Evolutionary conservation across 257 asterid genomes (phyloP).

Genomic region (Verbena officinalis): DNA sequence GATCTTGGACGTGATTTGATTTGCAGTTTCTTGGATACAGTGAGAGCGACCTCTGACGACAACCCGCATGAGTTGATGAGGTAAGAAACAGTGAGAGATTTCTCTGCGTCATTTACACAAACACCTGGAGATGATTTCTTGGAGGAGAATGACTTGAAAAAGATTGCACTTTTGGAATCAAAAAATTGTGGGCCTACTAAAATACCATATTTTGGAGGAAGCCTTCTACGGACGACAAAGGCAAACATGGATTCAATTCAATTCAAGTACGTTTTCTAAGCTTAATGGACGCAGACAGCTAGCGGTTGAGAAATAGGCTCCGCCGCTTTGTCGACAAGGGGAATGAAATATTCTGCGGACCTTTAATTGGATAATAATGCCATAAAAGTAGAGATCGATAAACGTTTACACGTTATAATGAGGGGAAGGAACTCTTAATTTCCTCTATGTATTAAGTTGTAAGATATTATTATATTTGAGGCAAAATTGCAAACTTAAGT

Average conservation of each 20-base stretch:
- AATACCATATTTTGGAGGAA: neutral
- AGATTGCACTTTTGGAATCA: neutral
- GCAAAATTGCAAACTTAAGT: no score
- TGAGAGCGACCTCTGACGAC: slow-evolving; percentile 13
- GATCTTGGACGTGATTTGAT: slow-evolving; percentile 1
- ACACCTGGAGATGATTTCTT: neutral
- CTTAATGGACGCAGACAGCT: no score
- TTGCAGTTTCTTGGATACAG: slow-evolving; percentile 16
- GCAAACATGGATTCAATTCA: slow-evolving; percentile 28
- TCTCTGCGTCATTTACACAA: neutral
- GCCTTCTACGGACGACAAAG: slow-evolving; percentile 7
- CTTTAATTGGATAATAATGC: no score
- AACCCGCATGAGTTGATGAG: slow-evolving; percentile 33
- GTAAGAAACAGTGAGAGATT: slow-evolving; percentile 29
- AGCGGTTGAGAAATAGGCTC: no score
- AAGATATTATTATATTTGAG: no score
- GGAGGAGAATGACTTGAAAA: slow-evolving; percentile 9
- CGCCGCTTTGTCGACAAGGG: no score
- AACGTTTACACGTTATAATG: no score
- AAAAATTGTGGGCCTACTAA: neutral
- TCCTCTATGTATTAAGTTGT: no score
- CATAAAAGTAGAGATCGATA: no score
- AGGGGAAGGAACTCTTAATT: no score
- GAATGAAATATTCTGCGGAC: no score
- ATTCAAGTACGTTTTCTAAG: no score